phyloP scores from a whole-genome alignment of 495 filamentous ascomycete species.

The Tuber umbilicatum region DNA sequence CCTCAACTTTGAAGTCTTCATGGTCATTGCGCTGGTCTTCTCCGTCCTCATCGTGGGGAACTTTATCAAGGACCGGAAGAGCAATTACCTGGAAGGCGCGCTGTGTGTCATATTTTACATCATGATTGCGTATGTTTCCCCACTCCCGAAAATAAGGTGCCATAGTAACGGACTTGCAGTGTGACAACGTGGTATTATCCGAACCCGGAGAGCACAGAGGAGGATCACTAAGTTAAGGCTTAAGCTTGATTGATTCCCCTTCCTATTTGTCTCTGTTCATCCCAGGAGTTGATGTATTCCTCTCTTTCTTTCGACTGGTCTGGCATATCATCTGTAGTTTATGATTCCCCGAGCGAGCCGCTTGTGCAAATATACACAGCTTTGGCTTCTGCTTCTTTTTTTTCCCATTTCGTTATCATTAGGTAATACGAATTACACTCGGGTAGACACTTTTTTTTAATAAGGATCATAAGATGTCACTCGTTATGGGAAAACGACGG shows the following conservation, averaged over 20 bases:
- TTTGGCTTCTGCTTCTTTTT: neutral
- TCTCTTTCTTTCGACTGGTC: neutral
- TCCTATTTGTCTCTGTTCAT: neutral
- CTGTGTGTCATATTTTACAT: slow-evolving; percentile 66
- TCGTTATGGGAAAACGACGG: neutral
- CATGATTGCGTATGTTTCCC: slow-evolving; percentile 49
- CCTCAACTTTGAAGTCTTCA: slow-evolving; percentile 82
- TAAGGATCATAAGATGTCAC: neutral
- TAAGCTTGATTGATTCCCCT: neutral
- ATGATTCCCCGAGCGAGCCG: neutral
- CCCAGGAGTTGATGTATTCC: neutral
- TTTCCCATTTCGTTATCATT: neutral
- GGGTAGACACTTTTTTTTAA: neutral
- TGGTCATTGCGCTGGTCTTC: slow-evolving; percentile 77
- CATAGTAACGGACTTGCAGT: slow-evolving; percentile 3
- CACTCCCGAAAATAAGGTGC: neutral
- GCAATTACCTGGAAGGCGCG: slow-evolving; percentile 71
- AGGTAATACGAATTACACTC: neutral
- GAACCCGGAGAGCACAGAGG: neutral
- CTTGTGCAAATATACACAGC: neutral
- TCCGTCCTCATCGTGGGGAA: slow-evolving; percentile 81
- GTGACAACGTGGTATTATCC: slow-evolving; percentile 60
- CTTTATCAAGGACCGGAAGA: slow-evolving; percentile 71
- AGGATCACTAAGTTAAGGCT: neutral
- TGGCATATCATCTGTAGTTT: neutral